Percentiles rank a stretch among this genome's conserved stretches.
phyloP scores from a whole-genome alignment of 1,284 basidiomycete species.

The Cronartium quercuum region DNA sequence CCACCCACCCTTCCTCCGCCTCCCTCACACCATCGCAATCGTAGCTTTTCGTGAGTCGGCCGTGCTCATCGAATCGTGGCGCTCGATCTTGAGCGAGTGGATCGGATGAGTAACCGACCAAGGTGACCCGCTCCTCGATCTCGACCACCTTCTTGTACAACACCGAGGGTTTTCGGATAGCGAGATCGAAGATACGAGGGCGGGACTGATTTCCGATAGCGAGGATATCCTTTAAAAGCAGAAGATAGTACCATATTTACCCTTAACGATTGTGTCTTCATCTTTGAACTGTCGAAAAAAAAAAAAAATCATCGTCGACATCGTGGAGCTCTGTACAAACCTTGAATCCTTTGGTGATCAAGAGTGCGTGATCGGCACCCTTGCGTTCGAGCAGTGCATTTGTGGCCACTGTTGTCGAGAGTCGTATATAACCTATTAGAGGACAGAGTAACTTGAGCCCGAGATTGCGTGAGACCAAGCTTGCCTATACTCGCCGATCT shows the following conservation, averaged over 20 bases:
- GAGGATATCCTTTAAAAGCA: constrained; percentile 60
- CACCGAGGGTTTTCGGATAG: constrained; percentile 60
- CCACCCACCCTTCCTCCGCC: constrained; percentile 53
- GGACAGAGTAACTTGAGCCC: constrained; percentile 43
- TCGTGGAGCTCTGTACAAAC: too few relatives aligned
- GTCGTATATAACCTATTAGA: constrained; percentile 71
- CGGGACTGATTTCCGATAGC: constrained; percentile 88
- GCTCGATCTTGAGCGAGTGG: constrained; percentile 69
- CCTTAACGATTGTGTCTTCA: constrained; percentile 41
- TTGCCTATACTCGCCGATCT: constrained; percentile 60
- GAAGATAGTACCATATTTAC: constrained; percentile 45
- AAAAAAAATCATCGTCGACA: constrained; percentile 53
- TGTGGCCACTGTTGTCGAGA: constrained; percentile 92
- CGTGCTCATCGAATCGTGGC: constrained; percentile 65
- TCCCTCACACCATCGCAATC: constrained; percentile 54
- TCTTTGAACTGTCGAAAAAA: background rate
- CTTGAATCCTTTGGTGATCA: constrained; percentile 81
- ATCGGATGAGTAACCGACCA: constrained; percentile 86
- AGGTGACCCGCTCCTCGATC: constrained; percentile 87
- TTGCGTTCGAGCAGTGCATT: constrained; percentile 92
- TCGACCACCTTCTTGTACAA: constrained; percentile 77
- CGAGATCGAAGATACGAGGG: constrained; percentile 57
- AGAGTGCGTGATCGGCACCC: constrained; percentile 79
- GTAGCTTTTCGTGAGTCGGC: constrained; percentile 63
- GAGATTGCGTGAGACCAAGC: constrained; percentile 32